phyloP scores from a whole-genome alignment of 2,329 filamentous ascomycete species.

The Capronia coronata region DNA sequence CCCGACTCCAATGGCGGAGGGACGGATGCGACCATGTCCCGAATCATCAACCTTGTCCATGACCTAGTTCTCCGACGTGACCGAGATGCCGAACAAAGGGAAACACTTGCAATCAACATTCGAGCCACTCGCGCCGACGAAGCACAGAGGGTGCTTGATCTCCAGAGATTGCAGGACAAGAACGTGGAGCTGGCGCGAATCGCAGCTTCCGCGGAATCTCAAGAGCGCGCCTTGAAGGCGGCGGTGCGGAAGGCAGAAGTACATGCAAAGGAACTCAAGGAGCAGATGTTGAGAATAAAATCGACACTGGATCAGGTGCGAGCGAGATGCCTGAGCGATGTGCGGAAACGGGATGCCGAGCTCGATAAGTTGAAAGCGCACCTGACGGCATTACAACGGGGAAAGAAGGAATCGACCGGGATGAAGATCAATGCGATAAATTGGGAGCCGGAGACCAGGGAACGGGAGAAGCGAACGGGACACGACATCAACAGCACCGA shows the following conservation, averaged over 20 bases:
- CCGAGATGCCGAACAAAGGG: slow-evolving; percentile 81
- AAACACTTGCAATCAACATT: slow-evolving; percentile 71
- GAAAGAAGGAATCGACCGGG: slow-evolving; percentile 44
- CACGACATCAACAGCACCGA: slow-evolving; percentile 48
- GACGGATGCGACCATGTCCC: slow-evolving; percentile 66
- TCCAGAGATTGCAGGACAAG: slow-evolving; percentile 52
- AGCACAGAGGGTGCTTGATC: slow-evolving; percentile 63
- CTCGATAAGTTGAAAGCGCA: slow-evolving; percentile 85
- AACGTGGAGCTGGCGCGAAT: slow-evolving; percentile 52
- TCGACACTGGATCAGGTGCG: slow-evolving; percentile 74
- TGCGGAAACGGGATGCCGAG: slow-evolving; percentile 82
- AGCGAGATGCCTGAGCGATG: slow-evolving; percentile 79
- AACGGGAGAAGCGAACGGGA: slow-evolving; percentile 30
- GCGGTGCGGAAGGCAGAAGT: slow-evolving; percentile 69
- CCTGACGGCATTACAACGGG: slow-evolving; percentile 61
- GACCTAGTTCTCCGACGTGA: slow-evolving; percentile 87
- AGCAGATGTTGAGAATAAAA: slow-evolving; percentile 75
- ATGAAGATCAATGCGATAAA: slow-evolving; percentile 46
- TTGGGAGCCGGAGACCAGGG: slow-evolving; percentile 33
- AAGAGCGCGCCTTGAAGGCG: slow-evolving; percentile 62
- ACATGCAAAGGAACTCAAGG: slow-evolving; percentile 68
- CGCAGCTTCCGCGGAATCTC: slow-evolving; percentile 56
- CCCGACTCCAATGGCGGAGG: slow-evolving; percentile 56
- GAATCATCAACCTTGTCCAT: slow-evolving; percentile 87
- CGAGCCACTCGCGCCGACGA: slow-evolving; percentile 69